phyloP scores from a whole-genome alignment of 2,329 filamentous ascomycete genomes.

The Geosmithia flava region DNA sequence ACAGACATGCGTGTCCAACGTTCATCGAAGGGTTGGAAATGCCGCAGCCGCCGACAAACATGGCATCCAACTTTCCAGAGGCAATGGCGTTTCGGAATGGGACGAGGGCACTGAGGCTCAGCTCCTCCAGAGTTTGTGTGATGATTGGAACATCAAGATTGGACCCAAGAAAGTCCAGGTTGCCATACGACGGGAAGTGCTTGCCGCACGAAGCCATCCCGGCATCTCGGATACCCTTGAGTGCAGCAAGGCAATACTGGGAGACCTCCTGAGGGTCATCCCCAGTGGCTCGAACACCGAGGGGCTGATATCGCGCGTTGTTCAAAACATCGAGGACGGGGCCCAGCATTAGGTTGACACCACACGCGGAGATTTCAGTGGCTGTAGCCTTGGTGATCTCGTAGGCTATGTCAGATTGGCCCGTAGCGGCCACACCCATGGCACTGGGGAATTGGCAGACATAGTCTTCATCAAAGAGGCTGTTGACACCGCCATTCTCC shows the following conservation, averaged over 20 bases:
- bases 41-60: slow-evolving; percentile 91
- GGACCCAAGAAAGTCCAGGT: slow-evolving; percentile 84
- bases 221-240: slow-evolving; percentile 87
- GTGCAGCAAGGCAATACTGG: slow-evolving; percentile 77
- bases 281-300: slow-evolving; percentile 80
- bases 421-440: slow-evolving; percentile 92
- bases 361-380: slow-evolving; percentile 82
- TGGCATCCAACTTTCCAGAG: slow-evolving; percentile 71
- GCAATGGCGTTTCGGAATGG: slow-evolving; percentile 85
- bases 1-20: slow-evolving; percentile 88
- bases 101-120: slow-evolving; percentile 82
- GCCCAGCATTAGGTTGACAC: slow-evolving; percentile 90
- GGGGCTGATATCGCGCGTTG: slow-evolving; percentile 79
- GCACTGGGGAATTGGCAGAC: slow-evolving; percentile 94
- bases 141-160: slow-evolving; percentile 90
- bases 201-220: slow-evolving; percentile 86
- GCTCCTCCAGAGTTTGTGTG: slow-evolving; percentile 83
- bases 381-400: slow-evolving; percentile 88
- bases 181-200: slow-evolving; percentile 93
- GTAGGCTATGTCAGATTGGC: slow-evolving; percentile 73
- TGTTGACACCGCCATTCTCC: slow-evolving; percentile 97
- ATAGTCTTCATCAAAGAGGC: slow-evolving; percentile 87
- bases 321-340: slow-evolving; percentile 90
- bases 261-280: slow-evolving; percentile 95
- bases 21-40: slow-evolving; percentile 88